Base-by-base conservation (phyloP, 2,329 filamentous ascomycete genomes). In the Colletotrichum sp. region DNA sequence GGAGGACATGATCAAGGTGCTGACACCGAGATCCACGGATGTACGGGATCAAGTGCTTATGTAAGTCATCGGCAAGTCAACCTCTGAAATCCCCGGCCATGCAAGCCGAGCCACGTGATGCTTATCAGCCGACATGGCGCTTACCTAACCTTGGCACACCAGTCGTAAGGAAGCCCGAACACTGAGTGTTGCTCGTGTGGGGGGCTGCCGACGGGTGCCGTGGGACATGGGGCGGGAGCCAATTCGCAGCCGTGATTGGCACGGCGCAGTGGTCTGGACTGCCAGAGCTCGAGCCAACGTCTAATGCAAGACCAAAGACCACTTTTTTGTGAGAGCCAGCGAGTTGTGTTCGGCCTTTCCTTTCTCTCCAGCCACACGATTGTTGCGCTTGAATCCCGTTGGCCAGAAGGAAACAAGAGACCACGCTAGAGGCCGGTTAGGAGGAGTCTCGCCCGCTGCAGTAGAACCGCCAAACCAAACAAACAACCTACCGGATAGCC, bases 261-360 rank as follows among this genome's bases (percentile, higher is more conserved):
- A 27, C 6, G 32, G 32, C 12, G 64, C 16, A 12, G 11, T 11
- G 70, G 44, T 74, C 70, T 76, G 59, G 74, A 69, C 57, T 36
- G 44, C 29, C 19, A 34, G 49, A 61, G 74, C 64, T 69, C 71
- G 70, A 72, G 74, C 74, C 71, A 76, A 76, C 74, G 74, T 69
- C 74, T 76, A 76, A 76, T 76, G 74, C 74, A 69, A 74, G 57
- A 68, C 73, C 59, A 34, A 62, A 61, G 59, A 44, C 73, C 73
- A 65, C 64, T 76, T 57, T 59, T 72, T 39, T 52, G 44, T 68
- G 39, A 30, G 27, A 30, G 36, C 59, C 55, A 59, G 27, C 32
- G 34, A 25, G 62, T 72, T 52, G 25, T 74, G 52, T 39, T 52
- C 39, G 59, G 69, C 34, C 39, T 64, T 29, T 39, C 55, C 52